Evolutionary conservation across 2,329 filamentous ascomycete species (phyloP), one percentile per base, ranked within the genome.

Genomic region (Lachnellula willkommii): DNA sequence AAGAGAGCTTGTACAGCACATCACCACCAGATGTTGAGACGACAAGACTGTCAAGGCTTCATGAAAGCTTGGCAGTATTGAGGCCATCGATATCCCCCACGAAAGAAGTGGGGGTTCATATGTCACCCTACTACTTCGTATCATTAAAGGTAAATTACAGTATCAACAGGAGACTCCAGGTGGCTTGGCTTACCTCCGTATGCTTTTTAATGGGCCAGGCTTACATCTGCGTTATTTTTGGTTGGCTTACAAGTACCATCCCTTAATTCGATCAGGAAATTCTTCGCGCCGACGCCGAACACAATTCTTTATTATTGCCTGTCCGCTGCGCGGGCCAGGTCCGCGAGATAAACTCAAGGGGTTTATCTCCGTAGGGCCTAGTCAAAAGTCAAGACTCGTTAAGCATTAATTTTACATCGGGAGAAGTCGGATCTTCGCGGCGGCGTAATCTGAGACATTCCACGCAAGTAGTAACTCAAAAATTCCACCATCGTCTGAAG

Each of bases 381-480:
- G 45, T 22, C n/a, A 35, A 22, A 17, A 4, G 42, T 14, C 17
- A 47, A 32, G 45, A 8, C n/a, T 47, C 17, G 22, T 28, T 24
- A 32, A 47, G 45, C 45, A 47, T 47, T 47, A 47, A 47, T 47
- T 3, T 47, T 47, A 47, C 11, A 12, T 47, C 45, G 45, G 45
- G 24, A 47, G 45, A 47, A 47, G 24, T 47, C 45, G 45, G 45
- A 32, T 22, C 14, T 24, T 47, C 26, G 26, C 26, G 4, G 43
- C 24, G 24, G 45, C 45, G 45, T 47, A 9, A 47, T 47, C 24
- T 47, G 45, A 47, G 45, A 47, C 45, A 32, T 17, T 14, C 3
- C 24, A 47, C 45, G 45, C 45, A 24, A 26, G 45, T 24, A 15
- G 45, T 24, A 15, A 47, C 11, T 11, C 24, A 47, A 24, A 22